A percentile compares a stretch with the other conserved stretches of the same genome.
phyloP scores from a whole-genome alignment of 2,329 filamentous ascomycete species.

The Colletotrichum orchidophilum region DNA sequence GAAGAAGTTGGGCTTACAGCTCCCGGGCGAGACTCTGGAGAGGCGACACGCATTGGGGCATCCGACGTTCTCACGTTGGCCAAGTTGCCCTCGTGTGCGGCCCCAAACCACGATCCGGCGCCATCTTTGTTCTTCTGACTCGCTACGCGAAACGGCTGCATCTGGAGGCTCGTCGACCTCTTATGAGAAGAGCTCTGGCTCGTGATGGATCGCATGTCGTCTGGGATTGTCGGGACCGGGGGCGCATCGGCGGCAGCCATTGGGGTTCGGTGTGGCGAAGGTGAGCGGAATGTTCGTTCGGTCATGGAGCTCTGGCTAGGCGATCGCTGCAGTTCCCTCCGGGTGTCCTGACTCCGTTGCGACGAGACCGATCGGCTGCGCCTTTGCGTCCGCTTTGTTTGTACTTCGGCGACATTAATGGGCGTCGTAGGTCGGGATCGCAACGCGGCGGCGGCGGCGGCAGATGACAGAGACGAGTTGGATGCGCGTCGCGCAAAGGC shows the following conservation, averaged over 20 bases:
- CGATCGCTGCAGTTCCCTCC: conserved; percentile 66
- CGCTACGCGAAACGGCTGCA: conserved; percentile 61
- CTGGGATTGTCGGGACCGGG: conserved; percentile 79
- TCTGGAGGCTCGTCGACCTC: conserved; percentile 54
- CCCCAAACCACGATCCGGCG: conserved; percentile 59
- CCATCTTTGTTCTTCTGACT: conserved; percentile 60
- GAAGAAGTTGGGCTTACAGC: conserved; percentile 59
- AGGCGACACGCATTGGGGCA: conserved; percentile 48
- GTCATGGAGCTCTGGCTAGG: conserved; percentile 85
- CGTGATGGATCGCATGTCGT: conserved; percentile 47
- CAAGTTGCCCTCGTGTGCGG: conserved; percentile 52
- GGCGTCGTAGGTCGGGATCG: conserved; percentile 81
- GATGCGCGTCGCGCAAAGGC: conserved; percentile 79
- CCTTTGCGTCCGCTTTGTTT: conserved; percentile 86
- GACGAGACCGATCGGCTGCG: conserved; percentile 79
- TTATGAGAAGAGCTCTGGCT: conserved; percentile 38
- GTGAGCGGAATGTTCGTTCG: conserved; percentile 86
- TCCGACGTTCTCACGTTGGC: conserved; percentile 57
- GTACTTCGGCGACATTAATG: conserved; percentile 81
- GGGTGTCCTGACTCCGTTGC: conserved; percentile 58
- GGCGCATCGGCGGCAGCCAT: conserved; percentile 63
- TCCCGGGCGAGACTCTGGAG: conserved; percentile 48
- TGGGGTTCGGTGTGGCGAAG: conserved; percentile 53
- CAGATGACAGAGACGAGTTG: conserved; percentile 77
- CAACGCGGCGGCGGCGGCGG: conserved; percentile 87